phyloP scores from a whole-genome alignment of 78 protist genomes.

The Capsaspora owczarzaki region DNA sequence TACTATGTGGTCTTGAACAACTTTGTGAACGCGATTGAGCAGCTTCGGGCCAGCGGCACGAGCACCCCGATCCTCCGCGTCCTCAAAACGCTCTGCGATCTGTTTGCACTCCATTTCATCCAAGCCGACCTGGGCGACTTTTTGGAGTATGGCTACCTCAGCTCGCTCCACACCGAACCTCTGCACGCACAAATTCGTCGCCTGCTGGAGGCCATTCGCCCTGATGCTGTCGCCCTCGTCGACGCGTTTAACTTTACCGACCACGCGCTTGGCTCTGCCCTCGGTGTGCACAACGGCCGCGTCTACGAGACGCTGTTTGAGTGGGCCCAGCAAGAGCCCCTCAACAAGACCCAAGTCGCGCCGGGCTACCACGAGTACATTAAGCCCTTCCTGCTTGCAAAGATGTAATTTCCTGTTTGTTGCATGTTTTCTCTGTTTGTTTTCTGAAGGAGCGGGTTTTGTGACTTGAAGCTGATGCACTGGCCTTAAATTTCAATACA shows the following conservation, averaged over 20 bases:
- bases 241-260: slow-evolving; percentile 47
- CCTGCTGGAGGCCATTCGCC: slow-evolving; percentile 12
- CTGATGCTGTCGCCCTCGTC: slow-evolving; percentile 36
- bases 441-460: too few relatives aligned
- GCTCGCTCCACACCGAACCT: background rate
- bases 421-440: too few relatives aligned
- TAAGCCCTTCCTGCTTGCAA: too few relatives aligned
- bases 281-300: slow-evolving; percentile 52
- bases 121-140: background rate
- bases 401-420: too few relatives aligned
- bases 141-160: background rate
- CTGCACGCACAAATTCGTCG: background rate
- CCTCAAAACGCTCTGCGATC: background rate
- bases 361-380: background rate
- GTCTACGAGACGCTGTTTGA: slow-evolving; percentile 41
- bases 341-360: slow-evolving; percentile 14
- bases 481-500: too few relatives aligned
- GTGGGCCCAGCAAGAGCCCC: slow-evolving; percentile 35
- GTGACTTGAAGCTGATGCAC: too few relatives aligned
- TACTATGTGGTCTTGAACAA: background rate
- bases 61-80: background rate
- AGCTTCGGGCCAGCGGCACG: background rate
- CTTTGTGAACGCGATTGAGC: background rate
- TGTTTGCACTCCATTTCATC: background rate
- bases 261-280: slow-evolving; percentile 1